phyloP scores from a whole-genome alignment of 2,329 filamentous ascomycete genomes.

The Colletotrichum sp. region DNA sequence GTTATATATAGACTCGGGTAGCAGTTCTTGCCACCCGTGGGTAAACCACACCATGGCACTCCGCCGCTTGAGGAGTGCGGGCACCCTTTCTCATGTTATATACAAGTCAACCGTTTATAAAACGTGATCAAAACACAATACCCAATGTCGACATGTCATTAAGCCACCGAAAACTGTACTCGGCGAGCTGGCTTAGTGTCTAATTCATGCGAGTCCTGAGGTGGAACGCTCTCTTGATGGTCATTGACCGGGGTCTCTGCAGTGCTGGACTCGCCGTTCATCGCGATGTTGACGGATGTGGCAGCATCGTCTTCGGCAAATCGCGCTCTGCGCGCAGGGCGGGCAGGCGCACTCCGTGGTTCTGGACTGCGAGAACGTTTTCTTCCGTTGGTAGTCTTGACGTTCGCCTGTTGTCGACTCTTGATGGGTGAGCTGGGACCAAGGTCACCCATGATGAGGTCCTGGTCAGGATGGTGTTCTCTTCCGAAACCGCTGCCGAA shows the following conservation, averaged over 20 bases:
- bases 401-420: not conserved
- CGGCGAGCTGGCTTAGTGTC: not conserved
- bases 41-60: not conserved
- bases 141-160: not conserved
- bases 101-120: not conserved
- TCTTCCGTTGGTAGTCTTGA: conserved; percentile 3
- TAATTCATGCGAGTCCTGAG: not conserved
- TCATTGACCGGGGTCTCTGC: not conserved
- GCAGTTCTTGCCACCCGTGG: not conserved
- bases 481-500: conserved; percentile 57
- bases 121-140: not conserved
- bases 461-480: conserved; percentile 50
- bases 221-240: not conserved
- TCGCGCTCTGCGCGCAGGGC: conserved; percentile 36
- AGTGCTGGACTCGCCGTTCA: not conserved
- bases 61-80: not conserved
- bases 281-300: not conserved
- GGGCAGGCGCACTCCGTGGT: conserved; percentile 18
- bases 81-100: not conserved
- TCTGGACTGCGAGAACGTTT: conserved; percentile 28
- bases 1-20: not conserved
- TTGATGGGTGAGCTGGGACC: not conserved
- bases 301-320: conserved; percentile 24
- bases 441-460: conserved; percentile 37
- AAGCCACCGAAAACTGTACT: not conserved